Conservation (phyloP, 2,329 filamentous ascomycete species). For the Pseudogymnoascus sp. region DNA sequence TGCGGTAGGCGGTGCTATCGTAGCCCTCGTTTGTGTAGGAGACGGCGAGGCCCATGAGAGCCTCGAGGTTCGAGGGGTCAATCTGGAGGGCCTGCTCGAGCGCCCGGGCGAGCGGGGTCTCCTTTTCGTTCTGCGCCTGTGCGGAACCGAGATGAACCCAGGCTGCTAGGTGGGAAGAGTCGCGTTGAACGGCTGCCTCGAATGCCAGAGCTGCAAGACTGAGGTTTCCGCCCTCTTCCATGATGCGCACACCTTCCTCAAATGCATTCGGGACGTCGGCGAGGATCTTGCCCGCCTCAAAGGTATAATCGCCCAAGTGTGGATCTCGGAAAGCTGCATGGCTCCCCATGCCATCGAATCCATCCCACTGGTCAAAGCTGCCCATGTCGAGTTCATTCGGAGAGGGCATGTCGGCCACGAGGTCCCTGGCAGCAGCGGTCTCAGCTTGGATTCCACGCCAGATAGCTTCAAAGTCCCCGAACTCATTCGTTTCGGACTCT, state of each 20-base stretch:
- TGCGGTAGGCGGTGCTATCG: constrained; percentile 92
- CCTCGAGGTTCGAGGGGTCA: constrained; percentile 78
- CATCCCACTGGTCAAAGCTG: constrained; percentile 74
- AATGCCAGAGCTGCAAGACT: constrained; percentile 91
- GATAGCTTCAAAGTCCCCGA: constrained; percentile 84
- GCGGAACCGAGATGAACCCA: constrained; percentile 90
- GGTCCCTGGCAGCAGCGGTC: constrained; percentile 60
- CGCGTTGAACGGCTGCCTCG: constrained; percentile 88
- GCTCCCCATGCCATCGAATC: constrained; percentile 63
- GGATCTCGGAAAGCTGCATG: constrained; percentile 65
- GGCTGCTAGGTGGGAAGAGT: constrained; percentile 79
- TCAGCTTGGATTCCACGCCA: constrained; percentile 79
- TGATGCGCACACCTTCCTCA: constrained; percentile 86
- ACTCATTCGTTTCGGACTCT: constrained; percentile 66
- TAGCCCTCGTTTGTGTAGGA: constrained; percentile 99
- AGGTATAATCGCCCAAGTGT: constrained; percentile 81
- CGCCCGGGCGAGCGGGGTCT: constrained; percentile 81
- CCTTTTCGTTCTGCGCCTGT: constrained; percentile 98
- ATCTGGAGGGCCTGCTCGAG: constrained; percentile 85
- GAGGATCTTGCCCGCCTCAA: constrained; percentile 92
- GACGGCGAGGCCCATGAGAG: constrained; percentile 90
- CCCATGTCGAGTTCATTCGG: constrained; percentile 52
- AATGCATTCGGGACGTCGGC: constrained; percentile 75
- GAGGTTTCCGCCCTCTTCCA: constrained; percentile 88
- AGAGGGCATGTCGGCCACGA: constrained; percentile 47